Evolutionary conservation across 192 early-diverging fungal species (phyloP).

Genomic region (Chytriomyces sp.): DNA sequence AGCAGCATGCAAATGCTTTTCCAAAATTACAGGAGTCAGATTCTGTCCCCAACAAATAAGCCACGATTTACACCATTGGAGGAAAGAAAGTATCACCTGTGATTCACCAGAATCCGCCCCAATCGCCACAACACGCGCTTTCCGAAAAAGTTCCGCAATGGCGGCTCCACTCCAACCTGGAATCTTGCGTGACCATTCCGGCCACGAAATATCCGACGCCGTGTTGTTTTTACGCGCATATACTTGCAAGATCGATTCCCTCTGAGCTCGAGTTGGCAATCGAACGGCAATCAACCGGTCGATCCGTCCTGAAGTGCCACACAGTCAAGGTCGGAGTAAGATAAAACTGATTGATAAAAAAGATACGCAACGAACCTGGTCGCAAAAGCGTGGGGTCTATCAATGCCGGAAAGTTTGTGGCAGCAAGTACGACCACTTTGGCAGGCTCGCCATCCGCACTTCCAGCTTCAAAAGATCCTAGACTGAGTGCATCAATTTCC

Average conservation of each 20-base stretch:
- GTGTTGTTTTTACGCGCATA: slow-evolving; percentile 27
- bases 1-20: no score
- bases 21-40: no score
- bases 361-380: slow-evolving; percentile 53
- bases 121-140: neutral
- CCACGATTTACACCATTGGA: no score
- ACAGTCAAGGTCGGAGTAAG: neutral
- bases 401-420: slow-evolving; percentile 78
- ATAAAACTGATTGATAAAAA: neutral
- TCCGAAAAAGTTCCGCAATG: slow-evolving; percentile 14
- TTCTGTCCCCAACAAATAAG: no score
- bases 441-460: slow-evolving; percentile 66
- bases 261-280: slow-evolving; percentile 58
- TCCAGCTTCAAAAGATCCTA: slow-evolving; percentile 60
- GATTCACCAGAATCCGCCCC: no score
- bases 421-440: slow-evolving; percentile 84
- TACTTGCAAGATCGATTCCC: slow-evolving; percentile 67
- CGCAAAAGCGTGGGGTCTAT: slow-evolving; percentile 79
- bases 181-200: neutral
- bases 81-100: no score
- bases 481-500: slow-evolving; percentile 22
- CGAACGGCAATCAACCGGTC: slow-evolving; percentile 76
- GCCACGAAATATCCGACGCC: neutral
- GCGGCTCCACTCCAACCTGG: slow-evolving; percentile 6
- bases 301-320: slow-evolving; percentile 61